A percentile compares a stretch with the other conserved stretches of the same genome.
Conservation (phyloP, 208 protist species). For the Trypanosomatidae sp. region DNA sequence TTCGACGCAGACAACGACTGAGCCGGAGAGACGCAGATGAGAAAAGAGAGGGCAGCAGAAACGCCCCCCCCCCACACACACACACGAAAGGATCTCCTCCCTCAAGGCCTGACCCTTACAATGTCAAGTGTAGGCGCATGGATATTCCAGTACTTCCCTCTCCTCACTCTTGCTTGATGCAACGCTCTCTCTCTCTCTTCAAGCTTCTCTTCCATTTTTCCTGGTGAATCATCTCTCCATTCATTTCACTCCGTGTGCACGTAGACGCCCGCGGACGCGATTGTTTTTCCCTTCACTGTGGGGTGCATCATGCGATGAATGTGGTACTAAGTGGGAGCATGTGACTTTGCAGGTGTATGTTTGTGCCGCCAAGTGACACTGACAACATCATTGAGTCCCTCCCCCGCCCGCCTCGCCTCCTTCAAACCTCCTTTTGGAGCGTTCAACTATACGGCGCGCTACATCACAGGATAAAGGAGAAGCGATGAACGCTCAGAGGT, state of each 20-base stretch:
- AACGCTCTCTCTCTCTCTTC: neutral
- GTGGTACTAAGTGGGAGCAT: neutral
- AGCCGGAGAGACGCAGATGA: neutral
- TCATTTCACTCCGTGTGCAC: neutral
- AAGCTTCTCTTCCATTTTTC: neutral
- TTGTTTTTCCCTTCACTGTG: neutral
- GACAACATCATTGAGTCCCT: neutral
- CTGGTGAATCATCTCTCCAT: neutral
- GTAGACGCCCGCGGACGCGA: neutral
- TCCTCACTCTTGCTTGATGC: neutral
- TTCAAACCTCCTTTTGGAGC: neutral
- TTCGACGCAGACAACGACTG: neutral
- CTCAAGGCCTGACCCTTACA: neutral
- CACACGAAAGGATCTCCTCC: neutral
- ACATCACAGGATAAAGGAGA: constrained; percentile 2
- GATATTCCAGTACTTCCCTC: constrained; percentile 4
- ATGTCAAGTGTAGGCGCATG: neutral
- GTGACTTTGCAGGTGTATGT: neutral
- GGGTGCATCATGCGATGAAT: neutral
- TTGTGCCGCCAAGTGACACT: neutral
- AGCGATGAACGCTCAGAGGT: constrained; percentile 2
- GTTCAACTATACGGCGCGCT: neutral
- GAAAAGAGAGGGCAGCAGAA: neutral
- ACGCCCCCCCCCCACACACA: neutral
- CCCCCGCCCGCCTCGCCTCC: neutral